Base-by-base conservation (phyloP, 345 rosid genomes). In the Anacardium occidentale region DNA sequence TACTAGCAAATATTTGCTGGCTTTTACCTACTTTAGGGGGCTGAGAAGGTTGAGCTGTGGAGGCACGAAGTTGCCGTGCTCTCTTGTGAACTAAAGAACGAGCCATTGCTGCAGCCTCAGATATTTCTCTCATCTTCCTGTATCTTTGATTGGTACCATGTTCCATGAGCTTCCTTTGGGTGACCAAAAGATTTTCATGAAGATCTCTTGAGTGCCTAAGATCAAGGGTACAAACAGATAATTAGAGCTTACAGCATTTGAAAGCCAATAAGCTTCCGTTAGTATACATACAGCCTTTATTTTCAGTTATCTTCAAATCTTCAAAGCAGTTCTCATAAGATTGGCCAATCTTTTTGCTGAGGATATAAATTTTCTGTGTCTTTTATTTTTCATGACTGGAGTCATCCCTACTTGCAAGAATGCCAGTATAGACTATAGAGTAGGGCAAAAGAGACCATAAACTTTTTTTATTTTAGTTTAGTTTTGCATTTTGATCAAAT, bases 1-100 rank as follows among this genome's bases (percentile, higher is more conserved):
- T 74, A 11, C 68, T 78, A 64, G 66, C 48, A 58, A 78, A 44
- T 22, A 64, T 48, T 24, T 54, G 72, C 58, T 68, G 85, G 72
- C 66, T 71, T 85, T 74, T 79, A 34, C 70, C 73, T 68, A 72
- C 81, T 77, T 63, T 67, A 76, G 72, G 54, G 15, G 75, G 71
- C 51, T 64, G 84, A 70, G 81, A 69, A 62, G 79, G 47, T 78
- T 83, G 82, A 65, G 64, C 61, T 71, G 83, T 73, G 54, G 85
- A 78, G 61, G 77, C 59, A 48, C 85, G 97, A 79, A 85, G 80
- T 78, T 90, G 88, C 74, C 74, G 85, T 58, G 77, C 85, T 83
- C 80, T 87, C 81, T 86, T 90, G 81, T 85, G 88, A 75, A 92
- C 81, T 25, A 74, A 29, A 51, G 95, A 90, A 29, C 88, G 88